Base-by-base conservation (phyloP, 805 yeast genomes). In the Wickerhamiella spandovensis region DNA sequence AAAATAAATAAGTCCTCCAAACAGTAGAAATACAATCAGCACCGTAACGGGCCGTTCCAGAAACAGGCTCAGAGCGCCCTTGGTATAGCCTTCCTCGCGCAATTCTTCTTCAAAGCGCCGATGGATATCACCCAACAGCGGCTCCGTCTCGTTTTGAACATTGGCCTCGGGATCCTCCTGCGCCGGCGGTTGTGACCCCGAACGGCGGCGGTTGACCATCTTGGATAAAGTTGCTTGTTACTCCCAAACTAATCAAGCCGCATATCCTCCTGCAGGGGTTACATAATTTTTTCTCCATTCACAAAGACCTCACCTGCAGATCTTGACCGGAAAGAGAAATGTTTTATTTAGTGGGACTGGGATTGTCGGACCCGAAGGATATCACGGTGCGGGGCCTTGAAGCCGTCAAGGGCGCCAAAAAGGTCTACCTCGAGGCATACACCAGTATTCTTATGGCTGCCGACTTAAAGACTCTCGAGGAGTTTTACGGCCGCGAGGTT, bases 371-470 rank as follows among this genome's bases (percentile, higher is more conserved):
- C 61, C 92, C 79, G 57, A 71, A 81, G 15, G 98, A 90, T 64
- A 88, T 90, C 61, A 89, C 97, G 0, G 96, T 90, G 15, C 81
- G 97, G 59, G 98, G 98, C 1, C 72, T 92, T 25, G 88, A 90
- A 61, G 77, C 82, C 2, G 88, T 92, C 50, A 82, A 76, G 60
- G 76, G 74, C 64, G 88, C 97, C 68, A 79, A 83, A 61, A 73
- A 96, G 42, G 95, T 90, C n/a, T 90, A 90, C 59, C 71, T 92
- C 51, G 98, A 90, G 69, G 97, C 95, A 2, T 90, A 90, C 67
- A 90, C 98, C 3, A 84, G 95, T 39, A 90, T 90, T 54, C 71
- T 92, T 52, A 90, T 92, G 97, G 88, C 95, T 12, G 95, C 97
- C 2, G 78, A 83, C 55, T 71, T 79, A 62, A 77, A 72, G 53